phyloP scores from a whole-genome alignment of 768 basidiomycete species.

The Crucibulum laeve region DNA sequence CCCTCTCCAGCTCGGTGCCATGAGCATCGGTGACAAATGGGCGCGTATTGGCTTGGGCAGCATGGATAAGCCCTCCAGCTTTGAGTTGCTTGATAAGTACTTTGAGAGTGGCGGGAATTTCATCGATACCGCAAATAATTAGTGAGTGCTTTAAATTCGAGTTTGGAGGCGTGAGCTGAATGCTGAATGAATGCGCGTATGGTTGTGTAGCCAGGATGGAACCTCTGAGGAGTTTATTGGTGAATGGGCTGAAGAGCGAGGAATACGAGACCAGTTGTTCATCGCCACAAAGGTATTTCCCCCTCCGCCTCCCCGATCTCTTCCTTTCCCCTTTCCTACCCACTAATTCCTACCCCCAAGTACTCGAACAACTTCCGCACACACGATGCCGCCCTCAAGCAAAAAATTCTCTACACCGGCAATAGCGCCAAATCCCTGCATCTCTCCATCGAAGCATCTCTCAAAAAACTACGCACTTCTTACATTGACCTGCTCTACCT shows the following conservation, averaged over 20 bases:
- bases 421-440: slow-evolving; percentile 39
- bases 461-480: slow-evolving; percentile 35
- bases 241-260: slow-evolving; percentile 44
- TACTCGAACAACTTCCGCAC: slow-evolving; percentile 23
- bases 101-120: slow-evolving; percentile 33
- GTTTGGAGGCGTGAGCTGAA: slow-evolving; percentile 8
- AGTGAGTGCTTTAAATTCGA: neutral
- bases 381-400: slow-evolving; percentile 15
- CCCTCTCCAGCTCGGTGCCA: slow-evolving; percentile 29
- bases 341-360: slow-evolving; percentile 7
- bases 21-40: slow-evolving; percentile 32
- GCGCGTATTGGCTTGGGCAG: slow-evolving; percentile 14
- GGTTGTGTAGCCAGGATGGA: slow-evolving; percentile 37
- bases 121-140: slow-evolving; percentile 35
- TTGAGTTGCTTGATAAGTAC: neutral
- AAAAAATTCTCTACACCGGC: slow-evolving; percentile 28
- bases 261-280: slow-evolving; percentile 43
- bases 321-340: neutral
- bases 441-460: slow-evolving; percentile 29
- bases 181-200: neutral
- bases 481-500: slow-evolving; percentile 20
- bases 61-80: slow-evolving; percentile 24
- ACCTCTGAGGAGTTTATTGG: slow-evolving; percentile 46
- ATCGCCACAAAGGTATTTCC: slow-evolving; percentile 38
- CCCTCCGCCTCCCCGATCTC: no score